Evolutionary conservation across 2,329 filamentous ascomycete species (phyloP).

Genomic region (Teratosphaeria viscida): DNA sequence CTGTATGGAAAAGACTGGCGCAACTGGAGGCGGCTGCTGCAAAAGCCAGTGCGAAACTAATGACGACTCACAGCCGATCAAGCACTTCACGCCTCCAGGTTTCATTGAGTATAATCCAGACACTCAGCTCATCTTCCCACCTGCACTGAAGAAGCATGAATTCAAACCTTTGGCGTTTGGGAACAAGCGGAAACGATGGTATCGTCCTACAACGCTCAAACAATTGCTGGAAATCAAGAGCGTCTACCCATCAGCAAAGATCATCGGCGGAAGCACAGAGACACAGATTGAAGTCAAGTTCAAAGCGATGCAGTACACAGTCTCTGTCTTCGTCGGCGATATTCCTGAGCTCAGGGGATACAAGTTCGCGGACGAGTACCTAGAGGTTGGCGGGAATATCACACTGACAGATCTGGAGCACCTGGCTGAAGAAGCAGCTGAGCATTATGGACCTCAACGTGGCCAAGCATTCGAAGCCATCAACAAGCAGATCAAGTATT

Average conservation of each 20-base stretch:
- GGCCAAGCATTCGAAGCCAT: slow-evolving; percentile 84
- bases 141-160: slow-evolving; percentile 69
- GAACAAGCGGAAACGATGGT: slow-evolving; percentile 92
- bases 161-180: slow-evolving; percentile 77
- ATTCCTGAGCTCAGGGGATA: slow-evolving; percentile 83
- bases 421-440: slow-evolving; percentile 68
- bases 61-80: slow-evolving; percentile 37
- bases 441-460: slow-evolving; percentile 60
- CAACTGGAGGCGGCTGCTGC: slow-evolving; percentile 61
- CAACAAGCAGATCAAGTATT: slow-evolving; percentile 86
- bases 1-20: slow-evolving; percentile 51
- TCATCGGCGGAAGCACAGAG: slow-evolving; percentile 92
- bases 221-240: slow-evolving; percentile 89
- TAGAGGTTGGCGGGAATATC: slow-evolving; percentile 92
- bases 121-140: slow-evolving; percentile 91
- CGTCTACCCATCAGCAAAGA: slow-evolving; percentile 73
- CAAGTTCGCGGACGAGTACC: slow-evolving; percentile 62
- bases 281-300: slow-evolving; percentile 99
- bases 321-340: slow-evolving; percentile 86
- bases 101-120: slow-evolving; percentile 93
- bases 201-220: slow-evolving; percentile 72
- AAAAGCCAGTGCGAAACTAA: slow-evolving; percentile 46
- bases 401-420: slow-evolving; percentile 82
- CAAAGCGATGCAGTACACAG: slow-evolving; percentile 82
- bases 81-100: slow-evolving; percentile 69